Conservation (phyloP, 805 yeast genomes). For the Candida ortonii region DNA sequence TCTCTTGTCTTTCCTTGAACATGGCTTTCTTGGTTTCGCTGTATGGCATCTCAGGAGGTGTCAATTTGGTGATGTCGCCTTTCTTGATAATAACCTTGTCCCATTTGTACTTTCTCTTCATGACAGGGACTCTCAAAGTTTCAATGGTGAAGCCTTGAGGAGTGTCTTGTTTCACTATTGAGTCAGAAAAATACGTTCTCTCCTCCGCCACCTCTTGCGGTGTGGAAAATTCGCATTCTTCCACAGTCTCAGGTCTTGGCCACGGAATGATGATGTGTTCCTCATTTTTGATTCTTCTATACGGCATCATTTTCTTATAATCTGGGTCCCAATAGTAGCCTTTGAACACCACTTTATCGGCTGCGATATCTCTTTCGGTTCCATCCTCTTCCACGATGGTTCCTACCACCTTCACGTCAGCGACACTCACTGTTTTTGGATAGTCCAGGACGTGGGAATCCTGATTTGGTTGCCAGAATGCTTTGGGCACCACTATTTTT, state of each 20-base stretch:
- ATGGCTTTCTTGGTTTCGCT: constrained; percentile 60
- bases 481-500: constrained; percentile 65
- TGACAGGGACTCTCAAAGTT: constrained; percentile 74
- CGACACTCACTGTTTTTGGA: constrained; percentile 60
- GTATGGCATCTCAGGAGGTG: constrained; percentile 76
- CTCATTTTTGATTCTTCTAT: constrained; percentile 70
- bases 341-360: constrained; percentile 64
- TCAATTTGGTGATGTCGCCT: constrained; percentile 57
- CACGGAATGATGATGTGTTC: constrained; percentile 77
- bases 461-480: constrained; percentile 71
- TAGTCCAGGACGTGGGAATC: constrained; percentile 65
- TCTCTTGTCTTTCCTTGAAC: constrained; percentile 49
- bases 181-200: constrained; percentile 71
- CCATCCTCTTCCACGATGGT: constrained; percentile 70
- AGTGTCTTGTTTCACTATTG: constrained; percentile 62
- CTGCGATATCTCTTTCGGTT: constrained; percentile 65
- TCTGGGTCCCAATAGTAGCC: constrained; percentile 74
- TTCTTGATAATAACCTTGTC: constrained; percentile 52
- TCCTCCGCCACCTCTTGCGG: constrained; percentile 54
- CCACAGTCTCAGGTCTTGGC: constrained; percentile 68
- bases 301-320: constrained; percentile 70
- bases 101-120: constrained; percentile 55
- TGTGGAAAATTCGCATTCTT: constrained; percentile 61
- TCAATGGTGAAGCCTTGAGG: constrained; percentile 55
- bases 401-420: constrained; percentile 72